Base-by-base conservation (phyloP, 768 basidiomycete genomes). In the Mycena pura region DNA sequence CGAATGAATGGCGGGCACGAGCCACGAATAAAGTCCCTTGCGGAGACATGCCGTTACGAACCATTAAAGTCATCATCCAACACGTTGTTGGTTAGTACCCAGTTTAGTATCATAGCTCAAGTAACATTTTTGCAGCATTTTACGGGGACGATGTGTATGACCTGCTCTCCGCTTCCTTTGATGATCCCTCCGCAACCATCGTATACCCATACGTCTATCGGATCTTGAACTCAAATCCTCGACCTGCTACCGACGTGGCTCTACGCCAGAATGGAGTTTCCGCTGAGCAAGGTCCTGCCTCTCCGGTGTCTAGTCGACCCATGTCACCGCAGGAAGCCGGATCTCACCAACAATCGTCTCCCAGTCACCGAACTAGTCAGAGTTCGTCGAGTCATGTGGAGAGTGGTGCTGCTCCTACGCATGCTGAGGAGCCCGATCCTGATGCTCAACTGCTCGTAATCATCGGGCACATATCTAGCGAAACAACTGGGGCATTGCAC, bases 31-130 rank as follows among this genome's bases (percentile, higher is more conserved):
- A 90, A 64, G 87, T 99, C 2, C 96, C 97, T 3, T 91, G 96
- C 70, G 96, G 95, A 24, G 97, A 99, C 70, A 96, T 99, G 96
- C 97, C 97, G 2, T 76, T 99, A 58, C 83, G 97, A 62, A 99
- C 97, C 3, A 93, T 99, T 74, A 99, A 99, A 80, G 96, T 97
- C 39, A 93, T 99, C 68, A 92, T 99, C 32, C 97, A 99, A 76
- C 95, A 96, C 73, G 86, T 98, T 56, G 93, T 98, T 68, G 92
- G 95, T 96, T 66, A 80, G 95, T 86, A 17, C 17, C 22, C 19
- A 6, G 24, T 25, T 41, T 34, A 56, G 55, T 39, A 25, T 48
- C 2, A 50, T 39, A 17, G 24, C 55, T 28, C 19, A 5, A 22
- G 39, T 59, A 68, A 75, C 36, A 17, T 34, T 29, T 3, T 43